Evolutionary conservation across 768 basidiomycete genomes (phyloP), one percentile per base, ranked within the genome.

Genomic region (Pleurotus tuoliensis): DNA sequence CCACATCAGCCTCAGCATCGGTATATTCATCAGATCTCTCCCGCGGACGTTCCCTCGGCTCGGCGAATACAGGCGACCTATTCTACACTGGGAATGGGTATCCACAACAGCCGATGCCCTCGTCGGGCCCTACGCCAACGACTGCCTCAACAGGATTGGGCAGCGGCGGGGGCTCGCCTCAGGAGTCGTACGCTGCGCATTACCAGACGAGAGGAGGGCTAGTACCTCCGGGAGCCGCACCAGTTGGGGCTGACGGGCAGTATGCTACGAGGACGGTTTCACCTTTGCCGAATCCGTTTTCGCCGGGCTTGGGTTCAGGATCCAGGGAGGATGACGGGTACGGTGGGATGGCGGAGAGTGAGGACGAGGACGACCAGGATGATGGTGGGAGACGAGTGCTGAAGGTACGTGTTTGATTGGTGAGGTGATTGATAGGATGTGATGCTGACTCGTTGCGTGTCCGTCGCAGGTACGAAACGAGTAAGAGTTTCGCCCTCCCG

Each of bases 381-480:
- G 55, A 60, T 27, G 61, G 62, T 49, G 64, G 64, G 18, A 63
- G 48, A 62, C 51, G 69, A 58, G 69, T 73, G 27, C 61, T 75
- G 49, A 75, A 75, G 67, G 70, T 71, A 22, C 12, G 68, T 62
- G 52, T 41, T 44, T 43, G n/a, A 43, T 15, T 1, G n/a, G 15
- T 12, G 51, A 5, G 24, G 24, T 25, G 5, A 25, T 25, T 25
- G 24, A 25, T 25, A 25, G 24, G 6, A 24, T 50, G 25, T 34
- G 30, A 38, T 34, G 11, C 38, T 24, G 51, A 39, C 16, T 11
- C 56, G 46, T 13, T 30, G 40, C 41, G 22, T 22, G 18, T 55
- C 38, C 18, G 34, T 24, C 8, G 30, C 46, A 69, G 67, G 68
- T 70, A 54, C 65, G 67, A 22, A 70, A 70, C 59, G 61, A 66